Conservation (phyloP, 164 flowering plant species). For the Echeveria elegans region DNA sequence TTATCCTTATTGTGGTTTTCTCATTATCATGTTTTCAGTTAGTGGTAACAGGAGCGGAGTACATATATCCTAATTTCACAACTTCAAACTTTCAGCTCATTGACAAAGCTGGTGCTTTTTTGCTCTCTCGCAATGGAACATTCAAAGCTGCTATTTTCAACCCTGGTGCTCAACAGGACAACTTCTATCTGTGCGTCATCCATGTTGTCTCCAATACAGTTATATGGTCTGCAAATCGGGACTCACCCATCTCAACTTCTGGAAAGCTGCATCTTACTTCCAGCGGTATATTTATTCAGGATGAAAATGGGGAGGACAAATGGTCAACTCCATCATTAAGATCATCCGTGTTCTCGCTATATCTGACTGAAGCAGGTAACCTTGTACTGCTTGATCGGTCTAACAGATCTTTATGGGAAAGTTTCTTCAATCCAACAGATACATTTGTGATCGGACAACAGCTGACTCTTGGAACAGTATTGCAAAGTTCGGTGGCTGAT, state of each 20-base stretch:
- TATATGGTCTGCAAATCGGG: constrained; percentile 77
- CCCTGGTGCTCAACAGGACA: constrained; percentile 23
- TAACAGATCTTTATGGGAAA: constrained; percentile 59
- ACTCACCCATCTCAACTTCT: constrained; percentile 44
- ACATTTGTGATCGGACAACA: constrained; percentile 64
- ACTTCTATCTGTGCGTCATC: constrained; percentile 56
- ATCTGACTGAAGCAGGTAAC: constrained; percentile 53
- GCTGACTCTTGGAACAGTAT: constrained; percentile 21
- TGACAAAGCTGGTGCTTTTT: constrained; percentile 48
- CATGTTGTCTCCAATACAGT: constrained; percentile 49
- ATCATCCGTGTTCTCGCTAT: constrained; percentile 31
- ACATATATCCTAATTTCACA: constrained; percentile 56
- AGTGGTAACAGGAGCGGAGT: constrained; percentile 22
- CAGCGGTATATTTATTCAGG: constrained; percentile 37
- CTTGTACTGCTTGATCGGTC: constrained; percentile 48
- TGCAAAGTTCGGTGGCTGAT: constrained; percentile 30
- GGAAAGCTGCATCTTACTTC: constrained; percentile 37
- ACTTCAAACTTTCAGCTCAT: constrained; percentile 42
- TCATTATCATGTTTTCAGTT: constrained; percentile 17
- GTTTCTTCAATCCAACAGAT: constrained; percentile 55
- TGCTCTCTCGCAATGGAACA: constrained; percentile 45
- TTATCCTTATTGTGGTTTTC: constrained; percentile 17
- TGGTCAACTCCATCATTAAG: constrained; percentile 59
- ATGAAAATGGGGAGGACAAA: constrained; percentile 20
- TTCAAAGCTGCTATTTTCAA: constrained; percentile 56